These are phyloP conservation scores for Cornus florida DNA, from an alignment of 148 eudicot genomes.

Conservation along the genomic window DNA sequence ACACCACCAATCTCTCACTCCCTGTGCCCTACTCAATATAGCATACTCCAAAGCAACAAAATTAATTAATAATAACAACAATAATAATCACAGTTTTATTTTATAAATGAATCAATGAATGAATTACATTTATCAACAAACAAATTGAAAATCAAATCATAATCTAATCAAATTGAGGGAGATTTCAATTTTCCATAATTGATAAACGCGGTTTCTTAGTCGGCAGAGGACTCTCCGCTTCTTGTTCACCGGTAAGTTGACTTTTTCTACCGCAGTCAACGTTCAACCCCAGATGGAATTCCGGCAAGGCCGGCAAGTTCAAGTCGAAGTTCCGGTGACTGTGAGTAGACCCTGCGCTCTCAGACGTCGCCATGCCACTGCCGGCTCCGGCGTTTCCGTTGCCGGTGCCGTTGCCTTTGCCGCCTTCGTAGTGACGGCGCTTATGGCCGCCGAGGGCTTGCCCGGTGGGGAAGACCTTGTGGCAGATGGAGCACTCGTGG, in stretches of 20 bases:
- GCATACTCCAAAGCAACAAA: no score
- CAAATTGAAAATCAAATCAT: no score
- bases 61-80: no score
- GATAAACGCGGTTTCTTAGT: constrained; percentile 47
- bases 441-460: constrained; percentile 86
- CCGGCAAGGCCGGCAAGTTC: constrained; percentile 59
- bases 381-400: constrained; percentile 3
- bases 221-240: constrained; percentile 65
- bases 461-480: constrained; percentile 57
- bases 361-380: constrained; percentile 19
- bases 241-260: constrained; percentile 45
- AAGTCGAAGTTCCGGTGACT: constrained; percentile 44
- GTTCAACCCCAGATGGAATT: constrained; percentile 24
- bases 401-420: neutral
- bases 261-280: constrained; percentile 39
- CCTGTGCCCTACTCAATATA: no score
- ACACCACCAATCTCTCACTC: no score
- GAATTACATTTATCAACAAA: no score
- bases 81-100: no score
- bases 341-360: constrained; percentile 25
- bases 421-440: constrained; percentile 76
- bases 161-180: neutral
- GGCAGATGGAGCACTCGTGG: constrained; percentile 65
- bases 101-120: no score
- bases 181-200: constrained; percentile 2